phyloP scores from a whole-genome alignment of 768 basidiomycete species.

The Mycena vulgaris region DNA sequence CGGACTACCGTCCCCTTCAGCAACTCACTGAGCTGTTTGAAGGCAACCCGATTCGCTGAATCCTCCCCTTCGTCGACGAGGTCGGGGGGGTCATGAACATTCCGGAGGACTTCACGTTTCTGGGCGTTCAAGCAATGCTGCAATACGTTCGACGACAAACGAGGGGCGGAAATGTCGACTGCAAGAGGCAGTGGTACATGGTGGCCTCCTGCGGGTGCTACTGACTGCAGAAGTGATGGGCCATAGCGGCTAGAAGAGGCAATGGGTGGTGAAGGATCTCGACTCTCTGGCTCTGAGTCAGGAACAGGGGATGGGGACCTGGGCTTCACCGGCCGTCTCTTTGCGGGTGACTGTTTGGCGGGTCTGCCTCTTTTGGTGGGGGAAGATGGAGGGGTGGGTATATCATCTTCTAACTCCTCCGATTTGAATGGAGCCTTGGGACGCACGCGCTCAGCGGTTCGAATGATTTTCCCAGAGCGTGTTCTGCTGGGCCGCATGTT shows the following conservation, averaged over 20 bases:
- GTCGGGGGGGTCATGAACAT: slow-evolving; percentile 42
- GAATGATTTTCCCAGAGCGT: slow-evolving; percentile 22
- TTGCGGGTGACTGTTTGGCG: slow-evolving; percentile 4
- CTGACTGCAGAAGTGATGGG: background rate
- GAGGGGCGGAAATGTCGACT: background rate
- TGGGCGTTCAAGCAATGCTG: slow-evolving; percentile 65
- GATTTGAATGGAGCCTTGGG: background rate
- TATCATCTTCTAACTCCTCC: background rate
- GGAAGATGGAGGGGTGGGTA: background rate
- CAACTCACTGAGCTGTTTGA: slow-evolving; percentile 72
- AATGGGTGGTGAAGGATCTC: slow-evolving; percentile 6
- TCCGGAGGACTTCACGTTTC: slow-evolving; percentile 59
- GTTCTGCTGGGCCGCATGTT: slow-evolving; percentile 16
- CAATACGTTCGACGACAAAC: slow-evolving; percentile 40
- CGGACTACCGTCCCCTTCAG: slow-evolving; percentile 81
- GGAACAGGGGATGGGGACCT: slow-evolving; percentile 29
- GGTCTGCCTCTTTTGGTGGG: slow-evolving; percentile 1
- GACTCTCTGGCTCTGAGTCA: slow-evolving; percentile 27
- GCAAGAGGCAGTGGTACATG: background rate
- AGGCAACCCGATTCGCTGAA: slow-evolving; percentile 67
- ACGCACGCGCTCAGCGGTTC: background rate
- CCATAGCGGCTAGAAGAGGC: slow-evolving; percentile 5
- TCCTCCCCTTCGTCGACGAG: slow-evolving; percentile 51
- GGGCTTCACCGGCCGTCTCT: slow-evolving; percentile 4
- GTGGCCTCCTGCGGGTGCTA: background rate